Evolutionary conservation across 2,329 filamentous ascomycete species (phyloP).

Genomic region (Xylaria polymorpha): DNA sequence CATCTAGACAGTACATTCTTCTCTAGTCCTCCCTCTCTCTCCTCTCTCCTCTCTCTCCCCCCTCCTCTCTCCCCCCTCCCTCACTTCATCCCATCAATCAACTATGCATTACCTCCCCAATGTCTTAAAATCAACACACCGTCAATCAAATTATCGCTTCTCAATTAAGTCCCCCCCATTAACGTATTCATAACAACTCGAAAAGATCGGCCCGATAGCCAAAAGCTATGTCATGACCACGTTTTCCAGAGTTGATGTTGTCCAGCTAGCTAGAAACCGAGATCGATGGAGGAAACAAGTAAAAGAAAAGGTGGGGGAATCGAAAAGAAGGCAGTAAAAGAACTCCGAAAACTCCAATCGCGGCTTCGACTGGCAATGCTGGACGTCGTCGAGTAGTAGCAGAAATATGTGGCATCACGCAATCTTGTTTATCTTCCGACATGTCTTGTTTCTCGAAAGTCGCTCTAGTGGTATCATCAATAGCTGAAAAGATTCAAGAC

Average conservation of each 20-base stretch:
- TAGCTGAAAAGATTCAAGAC: conserved; percentile 36
- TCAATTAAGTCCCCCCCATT: conserved; percentile 14
- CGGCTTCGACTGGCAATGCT: conserved; percentile 26
- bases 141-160: conserved; percentile 27
- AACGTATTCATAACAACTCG: conserved; percentile 33
- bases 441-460: conserved; percentile 38
- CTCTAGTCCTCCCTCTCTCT: not conserved
- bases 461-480: conserved; percentile 53
- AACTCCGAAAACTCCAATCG: conserved; percentile 35
- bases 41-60: no score
- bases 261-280: conserved; percentile 39
- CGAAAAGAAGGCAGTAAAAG: conserved; percentile 11
- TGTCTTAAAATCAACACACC: conserved; percentile 1
- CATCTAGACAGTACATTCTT: conserved; percentile 17
- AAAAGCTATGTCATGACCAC: conserved; percentile 39
- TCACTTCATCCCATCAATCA: not conserved
- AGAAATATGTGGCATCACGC: conserved; percentile 39
- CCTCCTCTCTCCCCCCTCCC: not conserved
- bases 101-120: conserved; percentile 8
- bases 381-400: conserved; percentile 27
- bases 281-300: conserved; percentile 5
- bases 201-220: conserved; percentile 42
- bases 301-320: not conserved
- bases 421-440: conserved; percentile 39
- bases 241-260: conserved; percentile 35